A percentile compares a stretch with the other conserved stretches of the same genome.
These are phyloP conservation scores for Escallonia herrerae DNA, from an alignment of 129 eudicot species.

Conservation along the genomic window DNA sequence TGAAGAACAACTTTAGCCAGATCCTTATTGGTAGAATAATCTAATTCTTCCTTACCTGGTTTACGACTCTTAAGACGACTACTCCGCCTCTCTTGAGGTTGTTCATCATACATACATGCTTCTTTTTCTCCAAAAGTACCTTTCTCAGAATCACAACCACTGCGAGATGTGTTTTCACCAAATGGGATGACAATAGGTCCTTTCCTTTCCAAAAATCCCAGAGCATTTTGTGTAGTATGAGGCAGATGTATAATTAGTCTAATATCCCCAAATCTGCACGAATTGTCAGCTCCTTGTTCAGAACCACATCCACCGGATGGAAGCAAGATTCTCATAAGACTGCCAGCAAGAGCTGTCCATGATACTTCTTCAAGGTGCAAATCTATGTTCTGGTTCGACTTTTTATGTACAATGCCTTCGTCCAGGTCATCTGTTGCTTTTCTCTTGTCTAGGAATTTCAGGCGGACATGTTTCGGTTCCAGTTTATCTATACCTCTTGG, in stretches of 20 bases:
- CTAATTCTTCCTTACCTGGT: slow-evolving; percentile 81
- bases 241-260: slow-evolving; percentile 53
- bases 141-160: slow-evolving; percentile 34
- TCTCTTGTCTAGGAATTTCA: slow-evolving; percentile 67
- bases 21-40: slow-evolving; percentile 56
- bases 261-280: slow-evolving; percentile 32
- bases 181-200: slow-evolving; percentile 16
- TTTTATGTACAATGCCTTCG: slow-evolving; percentile 37
- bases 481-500: slow-evolving; percentile 95
- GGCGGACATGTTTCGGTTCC: slow-evolving; percentile 76
- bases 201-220: slow-evolving; percentile 19
- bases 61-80: slow-evolving; percentile 79
- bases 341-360: slow-evolving; percentile 67
- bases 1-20: slow-evolving; percentile 60
- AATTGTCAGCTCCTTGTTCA: slow-evolving; percentile 26
- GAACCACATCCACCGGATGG: slow-evolving; percentile 30
- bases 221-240: slow-evolving; percentile 22
- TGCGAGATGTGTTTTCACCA: slow-evolving; percentile 23
- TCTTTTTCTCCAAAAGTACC: slow-evolving; percentile 26
- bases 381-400: slow-evolving; percentile 41
- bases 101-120: slow-evolving; percentile 46
- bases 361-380: slow-evolving; percentile 62
- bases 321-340: slow-evolving; percentile 47
- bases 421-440: slow-evolving; percentile 37
- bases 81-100: slow-evolving; percentile 86